Conservation (phyloP, 2,329 filamentous ascomycete genomes). For the Cladosporium cucumerinum region DNA sequence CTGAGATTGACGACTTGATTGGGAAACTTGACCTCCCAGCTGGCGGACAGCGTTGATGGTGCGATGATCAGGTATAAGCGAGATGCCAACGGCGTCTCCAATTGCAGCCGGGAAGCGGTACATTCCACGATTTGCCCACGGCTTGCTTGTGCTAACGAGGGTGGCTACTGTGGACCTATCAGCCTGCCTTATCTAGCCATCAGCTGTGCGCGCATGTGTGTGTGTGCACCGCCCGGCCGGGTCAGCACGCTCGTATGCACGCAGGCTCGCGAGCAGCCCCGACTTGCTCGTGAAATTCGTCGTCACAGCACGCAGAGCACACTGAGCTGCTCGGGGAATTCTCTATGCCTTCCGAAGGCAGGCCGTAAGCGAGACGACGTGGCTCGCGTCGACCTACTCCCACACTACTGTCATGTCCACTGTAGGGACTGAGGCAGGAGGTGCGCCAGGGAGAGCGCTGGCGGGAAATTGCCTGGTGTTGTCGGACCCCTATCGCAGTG, state of each 20-base stretch:
- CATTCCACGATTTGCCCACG: neutral
- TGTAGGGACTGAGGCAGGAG: neutral
- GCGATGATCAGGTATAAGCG: neutral
- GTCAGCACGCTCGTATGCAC: constrained; percentile 4
- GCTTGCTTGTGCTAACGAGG: neutral
- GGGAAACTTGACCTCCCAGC: neutral
- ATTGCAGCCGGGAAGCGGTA: neutral
- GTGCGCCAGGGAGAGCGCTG: neutral
- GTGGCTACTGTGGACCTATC: neutral
- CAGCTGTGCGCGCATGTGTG: neutral
- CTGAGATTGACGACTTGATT: constrained; percentile 6
- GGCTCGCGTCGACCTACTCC: neutral
- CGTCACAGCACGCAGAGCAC: neutral
- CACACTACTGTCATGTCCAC: neutral
- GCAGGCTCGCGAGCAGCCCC: neutral
- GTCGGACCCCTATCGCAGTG: neutral
- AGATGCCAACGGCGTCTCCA: neutral
- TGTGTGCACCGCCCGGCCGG: neutral
- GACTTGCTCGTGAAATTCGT: neutral
- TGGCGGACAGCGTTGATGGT: neutral
- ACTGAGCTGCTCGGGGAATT: neutral
- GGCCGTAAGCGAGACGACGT: neutral
- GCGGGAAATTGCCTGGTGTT: neutral
- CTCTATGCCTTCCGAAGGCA: neutral
- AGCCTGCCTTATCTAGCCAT: neutral